Base-by-base conservation (phyloP, 148 eudicot genomes). In the Rhododendron kiyosumense region DNA sequence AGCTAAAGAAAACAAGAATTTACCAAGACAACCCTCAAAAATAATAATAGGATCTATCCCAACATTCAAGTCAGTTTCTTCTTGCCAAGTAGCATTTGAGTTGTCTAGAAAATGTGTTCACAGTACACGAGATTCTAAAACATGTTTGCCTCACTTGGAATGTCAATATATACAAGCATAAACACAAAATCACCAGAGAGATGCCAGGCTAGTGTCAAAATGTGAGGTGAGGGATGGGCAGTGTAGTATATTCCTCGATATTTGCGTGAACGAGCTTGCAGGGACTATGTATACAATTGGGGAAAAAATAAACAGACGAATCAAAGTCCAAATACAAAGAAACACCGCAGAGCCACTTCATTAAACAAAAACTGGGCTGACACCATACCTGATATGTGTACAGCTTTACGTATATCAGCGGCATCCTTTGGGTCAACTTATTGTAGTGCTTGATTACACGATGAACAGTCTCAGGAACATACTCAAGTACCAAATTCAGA, bases 401-500 rank as follows among this genome's bases (percentile, higher is more conserved):
- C 69, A 95, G 89, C 86, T 95, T 92, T 67, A 93, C 96, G 84
- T 92, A 93, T 81, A 95, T 92, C 85, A 92, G 89, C 7, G 96
- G 94, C 94, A 94, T 92, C 89, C 92, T 87, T 85, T 93, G 96
- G 90, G 85, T 91, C 92, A 95, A 85, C 89, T 93, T 95, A 84
- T 90, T 93, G 49, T 93, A 91, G 86, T 94, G 94, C 88, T 92
- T 93, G 61, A 92, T 88, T 41, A 93, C 96, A 11, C 95, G 88
- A 80, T 94, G 91, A 71, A 94, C 94, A 20, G 98, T 94, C 86
- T 94, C 98, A 28, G 98, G 95, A 43, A 94, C 96, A 88, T 92
- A 94, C 83, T 94, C 98, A 46, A 94, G 90, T 52, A 94, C 98
- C 90, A 94, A 86, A 85, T 94, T 94, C 46, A 94, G 96, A 87